A percentile compares a stretch with the other conserved stretches of the same genome.
phyloP scores from a whole-genome alignment of 495 filamentous ascomycete genomes.

The Pseudoneurospora amorphoporcata region DNA sequence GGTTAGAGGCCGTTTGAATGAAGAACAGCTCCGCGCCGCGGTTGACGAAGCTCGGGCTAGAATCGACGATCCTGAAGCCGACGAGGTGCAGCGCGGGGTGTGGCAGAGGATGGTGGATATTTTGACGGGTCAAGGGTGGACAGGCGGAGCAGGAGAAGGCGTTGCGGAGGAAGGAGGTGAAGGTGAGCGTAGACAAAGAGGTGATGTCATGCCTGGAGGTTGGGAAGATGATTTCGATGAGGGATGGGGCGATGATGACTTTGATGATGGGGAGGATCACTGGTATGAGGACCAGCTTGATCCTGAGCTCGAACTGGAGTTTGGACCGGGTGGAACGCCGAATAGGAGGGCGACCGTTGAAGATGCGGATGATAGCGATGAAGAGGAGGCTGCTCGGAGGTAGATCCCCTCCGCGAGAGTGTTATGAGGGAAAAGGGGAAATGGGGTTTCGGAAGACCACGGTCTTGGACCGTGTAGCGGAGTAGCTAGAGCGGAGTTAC shows the following conservation, averaged over 20 bases:
- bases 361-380: constrained; percentile 7
- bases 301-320: background rate
- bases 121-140: background rate
- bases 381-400: background rate
- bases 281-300: background rate
- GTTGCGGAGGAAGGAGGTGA: constrained; percentile 10
- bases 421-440: background rate
- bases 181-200: constrained; percentile 5
- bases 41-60: background rate
- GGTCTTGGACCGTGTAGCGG: background rate
- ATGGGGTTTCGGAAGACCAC: background rate
- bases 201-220: constrained; percentile 5
- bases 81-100: background rate
- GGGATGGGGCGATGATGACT: background rate
- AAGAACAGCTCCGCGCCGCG: background rate
- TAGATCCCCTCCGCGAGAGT: background rate
- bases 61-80: background rate
- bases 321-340: background rate
- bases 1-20: background rate
- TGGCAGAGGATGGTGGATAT: background rate
- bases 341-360: background rate
- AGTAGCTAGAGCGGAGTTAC: background rate
- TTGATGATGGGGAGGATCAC: constrained; percentile 19
- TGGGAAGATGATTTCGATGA: background rate
- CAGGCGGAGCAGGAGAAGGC: background rate